phyloP scores from a whole-genome alignment of 805 yeast species.

The Sugiyamaella mastotermitis region DNA sequence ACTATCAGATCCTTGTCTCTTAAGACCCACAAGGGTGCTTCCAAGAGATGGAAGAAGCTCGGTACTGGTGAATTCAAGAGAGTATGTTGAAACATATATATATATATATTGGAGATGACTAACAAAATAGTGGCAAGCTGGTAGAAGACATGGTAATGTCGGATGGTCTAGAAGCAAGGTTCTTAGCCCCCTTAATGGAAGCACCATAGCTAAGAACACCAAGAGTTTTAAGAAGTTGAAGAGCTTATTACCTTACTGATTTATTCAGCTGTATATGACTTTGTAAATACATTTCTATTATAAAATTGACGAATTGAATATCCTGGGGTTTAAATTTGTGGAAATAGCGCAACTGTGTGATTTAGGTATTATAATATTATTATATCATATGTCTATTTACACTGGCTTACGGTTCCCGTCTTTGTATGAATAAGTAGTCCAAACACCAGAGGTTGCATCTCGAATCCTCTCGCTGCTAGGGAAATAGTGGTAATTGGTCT shows the following conservation, averaged over 20 bases:
- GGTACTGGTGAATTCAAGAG: conserved; percentile 59
- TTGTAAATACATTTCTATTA: too few relatives aligned
- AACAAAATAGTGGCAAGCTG: conserved; percentile 52
- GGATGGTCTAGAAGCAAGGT: conserved; percentile 64
- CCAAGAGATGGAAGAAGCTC: conserved; percentile 77
- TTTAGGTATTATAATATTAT: too few relatives aligned
- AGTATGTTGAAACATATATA: conserved; percentile 24
- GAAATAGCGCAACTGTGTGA: too few relatives aligned
- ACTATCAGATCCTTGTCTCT: conserved; percentile 14
- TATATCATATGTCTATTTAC: too few relatives aligned
- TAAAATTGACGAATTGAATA: too few relatives aligned
- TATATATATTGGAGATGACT: not conserved
- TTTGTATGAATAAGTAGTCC: conserved; percentile 45
- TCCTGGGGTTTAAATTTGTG: too few relatives aligned
- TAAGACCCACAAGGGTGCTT: conserved; percentile 80
- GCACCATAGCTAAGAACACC: conserved; percentile 46
- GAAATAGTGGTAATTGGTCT: conserved; percentile 85
- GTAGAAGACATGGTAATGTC: conserved; percentile 89
- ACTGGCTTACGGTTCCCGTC: conserved; percentile 23
- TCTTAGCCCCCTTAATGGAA: conserved; percentile 51
- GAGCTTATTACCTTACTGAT: conserved; percentile 44
- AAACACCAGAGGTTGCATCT: conserved; percentile 40
- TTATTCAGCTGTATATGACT: too few relatives aligned
- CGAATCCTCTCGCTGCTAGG: conserved; percentile 45
- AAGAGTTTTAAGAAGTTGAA: conserved; percentile 54